Percentiles rank a stretch among this genome's conserved stretches.
Evolutionary conservation across 352 stramenopile genomes (phyloP).

Genomic region (Globisporangium iwayamae): DNA sequence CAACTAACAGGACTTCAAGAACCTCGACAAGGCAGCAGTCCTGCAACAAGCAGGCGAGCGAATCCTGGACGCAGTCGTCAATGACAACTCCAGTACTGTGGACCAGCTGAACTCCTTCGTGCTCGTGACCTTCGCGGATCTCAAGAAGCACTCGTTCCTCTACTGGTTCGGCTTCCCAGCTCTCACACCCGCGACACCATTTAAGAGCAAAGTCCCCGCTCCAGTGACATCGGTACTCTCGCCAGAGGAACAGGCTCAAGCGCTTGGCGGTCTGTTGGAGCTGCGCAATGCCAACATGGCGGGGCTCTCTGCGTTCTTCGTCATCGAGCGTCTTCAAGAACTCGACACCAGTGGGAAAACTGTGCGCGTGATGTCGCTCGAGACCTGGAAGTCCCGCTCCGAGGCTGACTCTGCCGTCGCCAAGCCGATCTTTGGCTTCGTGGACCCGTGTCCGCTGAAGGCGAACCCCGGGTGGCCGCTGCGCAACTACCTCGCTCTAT

Average conservation of each 20-base stretch:
- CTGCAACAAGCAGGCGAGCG: slow-evolving; percentile 40
- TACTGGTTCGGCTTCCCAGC: slow-evolving; percentile 94
- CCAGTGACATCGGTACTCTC: slow-evolving; percentile 35
- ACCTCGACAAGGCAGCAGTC: slow-evolving; percentile 74
- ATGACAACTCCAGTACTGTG: slow-evolving; percentile 17
- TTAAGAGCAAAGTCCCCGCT: slow-evolving; percentile 27
- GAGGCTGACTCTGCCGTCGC: slow-evolving; percentile 7
- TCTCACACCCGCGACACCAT: slow-evolving; percentile 38
- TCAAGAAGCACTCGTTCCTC: slow-evolving; percentile 92
- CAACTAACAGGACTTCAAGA: slow-evolving; percentile 73
- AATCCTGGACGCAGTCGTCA: slow-evolving; percentile 35
- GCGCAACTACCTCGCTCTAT: slow-evolving; percentile 79
- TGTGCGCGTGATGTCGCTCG: slow-evolving; percentile 30
- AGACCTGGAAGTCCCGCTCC: slow-evolving; percentile 24
- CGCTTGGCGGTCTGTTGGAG: slow-evolving; percentile 38
- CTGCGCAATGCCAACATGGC: slow-evolving; percentile 24
- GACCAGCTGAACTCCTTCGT: slow-evolving; percentile 83
- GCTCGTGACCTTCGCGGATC: slow-evolving; percentile 88
- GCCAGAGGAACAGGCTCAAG: slow-evolving; percentile 29
- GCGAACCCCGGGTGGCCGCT: slow-evolving; percentile 85
- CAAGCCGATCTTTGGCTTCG: slow-evolving; percentile 79
- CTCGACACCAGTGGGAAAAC: slow-evolving; percentile 4
- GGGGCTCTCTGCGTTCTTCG: slow-evolving; percentile 64
- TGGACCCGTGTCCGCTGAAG: slow-evolving; percentile 79
- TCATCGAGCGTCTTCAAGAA: slow-evolving; percentile 40